phyloP scores from a whole-genome alignment of 2,329 filamentous ascomycete species.

The Fusarium mexicanum region DNA sequence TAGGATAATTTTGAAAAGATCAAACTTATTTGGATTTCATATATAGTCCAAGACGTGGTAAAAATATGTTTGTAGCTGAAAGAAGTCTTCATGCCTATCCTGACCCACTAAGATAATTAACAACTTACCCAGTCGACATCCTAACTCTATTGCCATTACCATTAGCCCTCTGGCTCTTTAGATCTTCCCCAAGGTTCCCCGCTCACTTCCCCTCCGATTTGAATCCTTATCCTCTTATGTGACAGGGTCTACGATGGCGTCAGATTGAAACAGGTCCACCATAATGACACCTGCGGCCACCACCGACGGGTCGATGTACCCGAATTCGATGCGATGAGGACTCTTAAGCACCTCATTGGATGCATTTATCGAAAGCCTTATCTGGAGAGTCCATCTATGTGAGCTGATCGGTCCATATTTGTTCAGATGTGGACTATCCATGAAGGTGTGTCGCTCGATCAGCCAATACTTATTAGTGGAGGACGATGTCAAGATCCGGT shows the following conservation, averaged over 20 bases:
- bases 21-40: too few species aligned
- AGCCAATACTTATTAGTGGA: neutral
- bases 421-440: neutral
- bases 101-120: neutral
- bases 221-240: neutral
- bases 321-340: neutral
- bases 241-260: constrained; percentile 33
- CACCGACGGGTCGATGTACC: constrained; percentile 24
- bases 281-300: constrained; percentile 21
- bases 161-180: neutral
- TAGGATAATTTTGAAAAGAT: neutral
- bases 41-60: too few species aligned
- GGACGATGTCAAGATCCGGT: neutral
- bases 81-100: neutral
- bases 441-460: neutral
- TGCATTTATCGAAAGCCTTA: neutral
- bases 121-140: neutral
- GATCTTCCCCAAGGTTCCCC: constrained; percentile 4
- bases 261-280: constrained; percentile 25
- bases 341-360: neutral
- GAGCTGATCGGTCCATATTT: neutral
- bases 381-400: neutral
- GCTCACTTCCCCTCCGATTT: constrained; percentile 15
- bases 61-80: neutral
- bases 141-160: neutral